Evolutionary conservation across 2,329 filamentous ascomycete genomes (phyloP).

Genomic region (Diaporthe sp.): DNA sequence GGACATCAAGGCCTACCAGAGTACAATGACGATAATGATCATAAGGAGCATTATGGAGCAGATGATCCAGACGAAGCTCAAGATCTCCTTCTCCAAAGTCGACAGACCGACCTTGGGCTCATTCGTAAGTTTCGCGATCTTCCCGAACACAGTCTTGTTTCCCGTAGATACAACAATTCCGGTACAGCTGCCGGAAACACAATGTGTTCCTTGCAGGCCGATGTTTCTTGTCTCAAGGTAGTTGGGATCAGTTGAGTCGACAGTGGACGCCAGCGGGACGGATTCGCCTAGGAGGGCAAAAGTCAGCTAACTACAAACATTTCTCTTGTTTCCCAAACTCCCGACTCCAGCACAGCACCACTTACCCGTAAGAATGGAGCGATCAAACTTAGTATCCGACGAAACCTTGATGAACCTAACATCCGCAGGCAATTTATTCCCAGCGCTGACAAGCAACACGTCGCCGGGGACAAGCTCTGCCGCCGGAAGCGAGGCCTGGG

Average conservation of each 20-base stretch:
- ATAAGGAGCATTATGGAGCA: slow-evolving; percentile 74
- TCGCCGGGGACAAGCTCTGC: slow-evolving; percentile 76
- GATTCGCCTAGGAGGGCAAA: slow-evolving; percentile 65
- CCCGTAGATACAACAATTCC: slow-evolving; percentile 79
- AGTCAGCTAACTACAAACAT: neutral
- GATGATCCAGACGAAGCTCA: slow-evolving; percentile 78
- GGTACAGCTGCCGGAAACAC: slow-evolving; percentile 73
- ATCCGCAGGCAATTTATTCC: slow-evolving; percentile 80
- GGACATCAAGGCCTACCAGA: slow-evolving; percentile 67
- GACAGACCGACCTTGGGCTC: slow-evolving; percentile 75
- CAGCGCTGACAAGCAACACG: slow-evolving; percentile 73
- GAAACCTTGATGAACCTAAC: slow-evolving; percentile 76
- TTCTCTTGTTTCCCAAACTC: neutral
- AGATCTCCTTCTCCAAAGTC: slow-evolving; percentile 76
- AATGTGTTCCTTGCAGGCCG: slow-evolving; percentile 83
- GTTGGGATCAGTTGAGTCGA: slow-evolving; percentile 76
- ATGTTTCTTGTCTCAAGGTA: slow-evolving; percentile 83
- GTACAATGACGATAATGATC: slow-evolving; percentile 71
- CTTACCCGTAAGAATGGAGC: slow-evolving; percentile 76
- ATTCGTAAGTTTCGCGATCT: slow-evolving; percentile 78
- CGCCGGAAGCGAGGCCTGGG: slow-evolving; percentile 52
- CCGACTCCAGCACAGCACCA: neutral
- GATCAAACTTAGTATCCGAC: slow-evolving; percentile 77
- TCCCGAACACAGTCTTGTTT: slow-evolving; percentile 79
- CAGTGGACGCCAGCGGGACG: slow-evolving; percentile 69